These are phyloP conservation scores for Nicotiana undulata DNA, from an alignment of 257 asterid species.

Conservation along the genomic window DNA sequence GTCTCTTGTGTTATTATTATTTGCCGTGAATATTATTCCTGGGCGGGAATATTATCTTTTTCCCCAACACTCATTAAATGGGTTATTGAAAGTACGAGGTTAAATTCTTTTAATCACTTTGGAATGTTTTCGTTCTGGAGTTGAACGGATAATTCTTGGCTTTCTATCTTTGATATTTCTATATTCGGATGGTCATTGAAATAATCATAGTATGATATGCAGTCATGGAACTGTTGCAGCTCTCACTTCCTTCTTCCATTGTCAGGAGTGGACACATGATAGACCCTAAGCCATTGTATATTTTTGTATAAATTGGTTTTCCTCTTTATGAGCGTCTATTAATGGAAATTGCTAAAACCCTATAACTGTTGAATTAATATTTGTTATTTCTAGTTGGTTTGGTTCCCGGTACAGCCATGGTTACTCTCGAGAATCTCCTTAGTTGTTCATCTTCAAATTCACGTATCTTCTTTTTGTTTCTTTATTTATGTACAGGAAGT, in stretches of 20 bases:
- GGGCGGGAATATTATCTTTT: too few relatives aligned
- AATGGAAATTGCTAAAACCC: neutral
- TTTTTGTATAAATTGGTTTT: neutral
- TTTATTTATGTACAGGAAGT: conserved; percentile 39
- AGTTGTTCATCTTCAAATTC: conserved; percentile 6
- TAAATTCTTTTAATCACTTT: neutral
- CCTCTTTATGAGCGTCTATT: neutral
- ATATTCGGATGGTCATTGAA: neutral
- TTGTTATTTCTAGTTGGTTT: neutral
- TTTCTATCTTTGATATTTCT: neutral
- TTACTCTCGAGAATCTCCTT: conserved; percentile 3
- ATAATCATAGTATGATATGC: neutral
- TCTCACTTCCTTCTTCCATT: neutral
- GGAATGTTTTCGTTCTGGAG: neutral
- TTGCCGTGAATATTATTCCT: too few relatives aligned
- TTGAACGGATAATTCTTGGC: neutral
- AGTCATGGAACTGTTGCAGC: neutral
- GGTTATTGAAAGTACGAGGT: neutral
- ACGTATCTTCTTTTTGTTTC: neutral
- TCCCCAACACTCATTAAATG: neutral
- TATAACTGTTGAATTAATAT: neutral
- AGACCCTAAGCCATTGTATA: neutral
- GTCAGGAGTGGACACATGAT: neutral
- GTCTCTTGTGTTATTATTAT: too few relatives aligned
- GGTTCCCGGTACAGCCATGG: neutral